Evolutionary conservation across 2,329 filamentous ascomycete species (phyloP), one percentile per base, ranked within the genome.

Genomic region (Ophiocordyceps unilateralis): DNA sequence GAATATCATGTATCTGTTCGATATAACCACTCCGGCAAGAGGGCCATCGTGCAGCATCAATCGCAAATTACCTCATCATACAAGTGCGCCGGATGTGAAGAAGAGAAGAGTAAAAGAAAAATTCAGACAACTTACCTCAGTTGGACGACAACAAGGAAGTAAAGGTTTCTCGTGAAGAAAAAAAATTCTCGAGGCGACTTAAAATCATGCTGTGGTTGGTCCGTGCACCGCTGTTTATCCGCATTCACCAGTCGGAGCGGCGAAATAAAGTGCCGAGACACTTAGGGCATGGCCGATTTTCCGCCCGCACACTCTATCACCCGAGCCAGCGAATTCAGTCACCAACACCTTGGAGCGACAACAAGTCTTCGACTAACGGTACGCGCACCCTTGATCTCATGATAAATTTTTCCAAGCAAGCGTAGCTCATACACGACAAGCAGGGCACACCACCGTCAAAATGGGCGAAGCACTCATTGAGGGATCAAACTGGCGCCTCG

Each of bases 11-110:
- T 75, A 60, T 67, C 73, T 68, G 66, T 59, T 67, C 71, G 81
- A 79, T 87, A 80, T 81, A 73, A 80, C 82, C 70, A 73, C 83
- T 78, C 87, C 76, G 87, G 88, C 87, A 61, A 81, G 86, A 78
- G 83, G 68, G 72, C 85, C 86, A 88, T 77, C 78, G 69, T 64
- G 64, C 63, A 67, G 71, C 74, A 82, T 95, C 87, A 93, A 89
- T 89, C 87, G 88, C 87, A 95, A 95, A 95, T 94, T 94, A 62
- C 83, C 70, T 82, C 87, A 93, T 94, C 88, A 84, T 81, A 53
- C 53, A 60, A 49, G 46, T 45, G 36, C 21, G 24, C 28, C 38
- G 46, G 48, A 45, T 32, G 38, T 24, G 12, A 39, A 38, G 39
- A 5, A 42, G 43, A 45, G 43, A 26, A 47, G 34, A 43, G 19